phyloP scores from a whole-genome alignment of 2,329 filamentous ascomycete genomes.

The Xylariales sp. region DNA sequence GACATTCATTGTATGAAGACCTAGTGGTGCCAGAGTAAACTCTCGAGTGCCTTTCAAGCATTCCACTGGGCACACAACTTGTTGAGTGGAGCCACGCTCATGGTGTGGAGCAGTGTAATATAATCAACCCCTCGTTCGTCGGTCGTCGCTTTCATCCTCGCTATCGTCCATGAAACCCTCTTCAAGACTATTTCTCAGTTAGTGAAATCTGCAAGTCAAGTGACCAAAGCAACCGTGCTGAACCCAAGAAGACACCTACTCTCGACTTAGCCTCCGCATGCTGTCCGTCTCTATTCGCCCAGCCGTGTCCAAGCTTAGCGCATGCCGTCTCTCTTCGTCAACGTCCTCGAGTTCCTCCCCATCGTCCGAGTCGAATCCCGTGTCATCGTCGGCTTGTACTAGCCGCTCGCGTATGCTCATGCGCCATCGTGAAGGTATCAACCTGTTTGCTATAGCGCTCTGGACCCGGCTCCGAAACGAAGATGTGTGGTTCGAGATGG shows the following conservation, averaged over 20 bases:
- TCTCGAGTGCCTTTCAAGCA: no score
- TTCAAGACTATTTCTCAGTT: conserved; percentile 64
- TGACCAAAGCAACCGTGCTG: no score
- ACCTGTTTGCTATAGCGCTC: conserved; percentile 30
- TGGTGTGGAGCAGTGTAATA: no score
- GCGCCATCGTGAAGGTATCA: conserved; percentile 46
- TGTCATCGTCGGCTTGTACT: conserved; percentile 37
- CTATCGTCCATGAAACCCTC: conserved; percentile 72
- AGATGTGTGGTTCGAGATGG: conserved; percentile 53
- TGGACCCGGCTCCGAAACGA: conserved; percentile 50
- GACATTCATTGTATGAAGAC: no score
- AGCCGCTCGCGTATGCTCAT: conserved; percentile 33
- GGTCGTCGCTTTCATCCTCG: conserved; percentile 47
- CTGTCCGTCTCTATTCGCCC: conserved; percentile 39
- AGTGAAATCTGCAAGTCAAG: no score
- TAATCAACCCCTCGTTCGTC: conserved; percentile 13
- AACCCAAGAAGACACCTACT: no score
- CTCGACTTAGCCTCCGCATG: conserved; percentile 66
- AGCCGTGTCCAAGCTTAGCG: conserved; percentile 30
- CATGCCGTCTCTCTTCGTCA: conserved; percentile 41
- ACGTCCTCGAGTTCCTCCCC: conserved; percentile 66
- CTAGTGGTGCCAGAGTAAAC: no score
- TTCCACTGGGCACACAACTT: no score
- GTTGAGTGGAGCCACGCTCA: no score
- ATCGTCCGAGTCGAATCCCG: conserved; percentile 60